Evolutionary conservation across 1,139 yeast genomes (phyloP), one percentile per base, ranked within the genome.

Genomic region (Hansenula lynferdii): DNA sequence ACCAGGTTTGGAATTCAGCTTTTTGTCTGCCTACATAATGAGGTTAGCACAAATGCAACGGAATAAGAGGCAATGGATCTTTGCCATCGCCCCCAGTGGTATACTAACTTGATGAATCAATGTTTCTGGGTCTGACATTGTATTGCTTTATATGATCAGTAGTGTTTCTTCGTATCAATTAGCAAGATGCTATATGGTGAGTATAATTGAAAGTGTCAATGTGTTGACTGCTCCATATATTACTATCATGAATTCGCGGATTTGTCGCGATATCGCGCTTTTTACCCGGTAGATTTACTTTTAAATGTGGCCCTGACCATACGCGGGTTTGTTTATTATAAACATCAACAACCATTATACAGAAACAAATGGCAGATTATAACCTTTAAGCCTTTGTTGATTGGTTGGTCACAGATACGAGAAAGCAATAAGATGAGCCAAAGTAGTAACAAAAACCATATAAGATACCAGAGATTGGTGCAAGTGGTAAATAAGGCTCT

Each of bases 1-100:
- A 6, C 97, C 95, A 38, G 78, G 70, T 35, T 79, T 77, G n/a
- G 94, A 83, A 49, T n/a, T 76, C 75, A 23, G 78, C 71, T 53
- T 78, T 76, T 77, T 79, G 45, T 78, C 80, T n/a, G 87, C 90
- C 80, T 77, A 47, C 8, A 19, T 8, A 6, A 10, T 15, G 6
- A 21, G 4, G 21, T 27, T 27, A 27, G 29, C 18, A 9, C 6
- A 10, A 26, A 8, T 22, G 8, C 24, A 22, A 7, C n/a, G n/a
- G n/a, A n/a, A n/a, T 6, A n/a, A n/a, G n/a, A n/a, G n/a, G n/a
- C n/a, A n/a, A n/a, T n/a, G n/a, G n/a, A n/a, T n/a, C n/a, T n/a
- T n/a, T n/a, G n/a, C n/a, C n/a, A n/a, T n/a, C n/a, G n/a, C n/a
- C n/a, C n/a, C n/a, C n/a, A n/a, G n/a, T n/a, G n/a, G n/a, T 10